Evolutionary conservation across 345 rosid genomes (phyloP), one percentile per base, ranked within the genome.

Genomic region (Gossypium longicalyx): DNA sequence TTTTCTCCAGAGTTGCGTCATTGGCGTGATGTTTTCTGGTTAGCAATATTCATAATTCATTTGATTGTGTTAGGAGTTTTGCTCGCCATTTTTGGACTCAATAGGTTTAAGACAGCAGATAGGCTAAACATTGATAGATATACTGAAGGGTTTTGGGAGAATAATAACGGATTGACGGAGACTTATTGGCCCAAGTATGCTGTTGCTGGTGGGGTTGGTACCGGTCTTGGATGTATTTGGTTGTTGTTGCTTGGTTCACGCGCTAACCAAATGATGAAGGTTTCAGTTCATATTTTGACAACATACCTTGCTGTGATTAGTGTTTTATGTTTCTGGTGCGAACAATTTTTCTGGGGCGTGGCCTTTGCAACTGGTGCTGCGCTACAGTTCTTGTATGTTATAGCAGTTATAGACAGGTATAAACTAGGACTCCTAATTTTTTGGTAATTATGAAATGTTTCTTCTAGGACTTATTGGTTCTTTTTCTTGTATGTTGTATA

Each of bases 1-100:
- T 61, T 87, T 51, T 78, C 77, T 34, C 73, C 81, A 10, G 87
- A 85, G 73, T 76, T 85, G 1, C 92, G 98, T 61, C 89, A 79
- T 12, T 94, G 97, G 97, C 94, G 91, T 22, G 98, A 94, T 83
- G 84, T 94, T 29, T 94, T 94, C 82, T 94, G 98, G 97, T 84
- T 88, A 78, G 88, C 86, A 2, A 82, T 94, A 69, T 94, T 94
- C 73, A 51, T 89, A 78, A 63, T 89, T 79, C 98, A 94, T 82
- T 60, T 92, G 85, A 27, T 89, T n/a, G 88, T 83, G 68, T 76
- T 94, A 63, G 95, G 91, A 16, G 78, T 88, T 59, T 85, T 83
- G 25, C 91, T 94, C 10, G 82, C 84, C 0, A 83, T 91, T 72
- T 89, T 92, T 77, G 97, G 97, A 19, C 84, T 89, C 77, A 87